These are phyloP conservation scores for Chlamydomonas sp. DNA, from an alignment of 139 green algal species.

Conservation along the genomic window DNA sequence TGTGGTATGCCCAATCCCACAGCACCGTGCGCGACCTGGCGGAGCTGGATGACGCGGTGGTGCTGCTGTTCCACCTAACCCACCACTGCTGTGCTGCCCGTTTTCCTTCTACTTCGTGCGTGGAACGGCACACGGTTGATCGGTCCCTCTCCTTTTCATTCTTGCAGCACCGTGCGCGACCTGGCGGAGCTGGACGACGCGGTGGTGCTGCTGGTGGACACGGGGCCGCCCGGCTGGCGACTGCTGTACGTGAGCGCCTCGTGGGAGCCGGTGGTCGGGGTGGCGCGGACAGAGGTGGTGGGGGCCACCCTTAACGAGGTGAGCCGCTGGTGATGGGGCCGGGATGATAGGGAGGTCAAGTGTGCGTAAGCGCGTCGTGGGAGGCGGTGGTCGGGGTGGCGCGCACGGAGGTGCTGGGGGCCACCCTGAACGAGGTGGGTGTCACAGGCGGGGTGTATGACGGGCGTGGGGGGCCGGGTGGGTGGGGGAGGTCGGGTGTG, in stretches of 20 bases:
- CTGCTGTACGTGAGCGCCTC: conserved; percentile 17
- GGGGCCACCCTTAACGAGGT: conserved; percentile 20
- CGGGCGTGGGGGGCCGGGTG: too few species aligned
- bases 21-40: conserved; percentile 30
- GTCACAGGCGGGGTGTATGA: too few species aligned
- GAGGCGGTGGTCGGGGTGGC: conserved; percentile 18
- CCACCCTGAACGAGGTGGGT: conserved; percentile 38
- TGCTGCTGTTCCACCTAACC: conserved; percentile 29
- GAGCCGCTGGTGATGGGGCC: too few species aligned
- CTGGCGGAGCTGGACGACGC: neutral
- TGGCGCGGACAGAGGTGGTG: neutral
- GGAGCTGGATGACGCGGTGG: neutral
- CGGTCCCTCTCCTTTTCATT: too few species aligned
- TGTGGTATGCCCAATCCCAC: neutral
- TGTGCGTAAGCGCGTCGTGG: conserved; percentile 24
- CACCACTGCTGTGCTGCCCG: too few species aligned
- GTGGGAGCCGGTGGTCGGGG: conserved; percentile 30
- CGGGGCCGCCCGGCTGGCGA: conserved; percentile 1
- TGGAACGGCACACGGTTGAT: too few species aligned
- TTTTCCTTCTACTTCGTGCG: too few species aligned
- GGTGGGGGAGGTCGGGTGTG: too few species aligned
- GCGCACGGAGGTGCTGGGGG: conserved; percentile 1
- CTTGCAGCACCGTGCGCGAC: conserved; percentile 8
- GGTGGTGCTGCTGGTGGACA: conserved; percentile 48
- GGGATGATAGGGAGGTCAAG: too few species aligned